phyloP scores from a whole-genome alignment of 179 eudicot species.

The Kewa caespitosa region DNA sequence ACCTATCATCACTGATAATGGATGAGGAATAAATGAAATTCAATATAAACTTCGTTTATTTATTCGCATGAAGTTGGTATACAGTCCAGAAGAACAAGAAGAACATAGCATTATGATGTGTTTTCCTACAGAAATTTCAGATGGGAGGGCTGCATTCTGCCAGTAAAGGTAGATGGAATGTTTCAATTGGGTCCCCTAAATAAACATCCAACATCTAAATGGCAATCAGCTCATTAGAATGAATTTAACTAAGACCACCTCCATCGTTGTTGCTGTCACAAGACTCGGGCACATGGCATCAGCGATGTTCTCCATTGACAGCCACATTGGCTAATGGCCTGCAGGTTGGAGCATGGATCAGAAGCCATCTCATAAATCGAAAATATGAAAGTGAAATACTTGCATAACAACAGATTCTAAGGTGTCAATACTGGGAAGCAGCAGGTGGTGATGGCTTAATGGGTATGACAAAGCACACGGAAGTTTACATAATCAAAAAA shows the following conservation, averaged over 20 bases:
- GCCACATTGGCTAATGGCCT: constrained; percentile 30
- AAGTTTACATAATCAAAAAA: no score
- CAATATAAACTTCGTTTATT: constrained; percentile 25
- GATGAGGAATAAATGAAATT: no score
- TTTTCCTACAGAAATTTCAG: constrained; percentile 13
- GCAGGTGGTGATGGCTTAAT: no score
- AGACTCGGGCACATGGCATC: constrained; percentile 4
- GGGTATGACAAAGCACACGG: no score
- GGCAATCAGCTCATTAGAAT: constrained; percentile 14
- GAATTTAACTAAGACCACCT: constrained; percentile 16
- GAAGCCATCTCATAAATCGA: not conserved
- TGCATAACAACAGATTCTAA: no score
- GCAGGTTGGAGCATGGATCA: constrained; percentile 12
- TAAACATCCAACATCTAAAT: constrained; percentile 22
- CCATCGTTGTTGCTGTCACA: constrained; percentile 2
- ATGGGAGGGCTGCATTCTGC: constrained; percentile 15
- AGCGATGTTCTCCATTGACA: constrained; percentile 37
- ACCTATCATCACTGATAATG: no score
- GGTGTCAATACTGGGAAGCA: no score
- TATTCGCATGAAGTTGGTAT: constrained; percentile 22
- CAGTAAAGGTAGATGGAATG: constrained; percentile 6
- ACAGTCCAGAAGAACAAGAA: constrained; percentile 19
- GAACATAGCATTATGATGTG: constrained; percentile 7
- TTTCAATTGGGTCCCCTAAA: constrained; percentile 17
- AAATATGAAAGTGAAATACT: no score